Evolutionary conservation across 2,329 filamentous ascomycete species (phyloP), one percentile per base, ranked within the genome.

Genomic region (Apiospora aurea): DNA sequence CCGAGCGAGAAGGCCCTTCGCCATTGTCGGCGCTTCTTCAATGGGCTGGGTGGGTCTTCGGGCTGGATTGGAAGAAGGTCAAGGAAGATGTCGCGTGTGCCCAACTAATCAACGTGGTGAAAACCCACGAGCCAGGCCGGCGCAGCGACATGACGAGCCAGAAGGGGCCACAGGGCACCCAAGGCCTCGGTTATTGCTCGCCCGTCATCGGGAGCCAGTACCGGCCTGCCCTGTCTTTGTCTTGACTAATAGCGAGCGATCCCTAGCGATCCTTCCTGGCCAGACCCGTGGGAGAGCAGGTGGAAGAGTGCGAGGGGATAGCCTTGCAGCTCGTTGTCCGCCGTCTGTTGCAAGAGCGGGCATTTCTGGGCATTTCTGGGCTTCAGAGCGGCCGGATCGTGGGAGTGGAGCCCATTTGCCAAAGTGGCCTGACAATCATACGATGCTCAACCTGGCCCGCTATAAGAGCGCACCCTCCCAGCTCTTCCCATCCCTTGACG

Each of bases 21-120:
- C 57, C 57, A 64, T 38, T 64, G 57, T 64, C 57, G 57, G 57
- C 57, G 57, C 57, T 64, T 64, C 57, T 64, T 64, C 57, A 64
- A 11, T 64, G 29, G 57, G 57, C 57, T 64, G 29, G 34, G 57
- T 41, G 57, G 57, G 57, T 64, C 57, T 64, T 64, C 57, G 57
- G 34, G 57, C 57, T 64, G 57, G 57, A 41, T 64, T 64, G 57
- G 57, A 41, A 18, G 57, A 64, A 64, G 57, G 29, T 64, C 57
- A 41, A 64, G 57, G 57, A 64, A 64, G 57, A 64, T 64, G 57
- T 64, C 57, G 57, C 53, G 53, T 61, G 53, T 61, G 53, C 53
- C 53, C 53, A 61, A 61, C 53, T 61, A 21, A 34, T 34, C 29
- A 61, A 61, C 53, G 53, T 61, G 53, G 53, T 29, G 38, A 38